Base-by-base conservation (phyloP, 2,329 filamentous ascomycete genomes). In the Zymoseptoria ardabiliae region DNA sequence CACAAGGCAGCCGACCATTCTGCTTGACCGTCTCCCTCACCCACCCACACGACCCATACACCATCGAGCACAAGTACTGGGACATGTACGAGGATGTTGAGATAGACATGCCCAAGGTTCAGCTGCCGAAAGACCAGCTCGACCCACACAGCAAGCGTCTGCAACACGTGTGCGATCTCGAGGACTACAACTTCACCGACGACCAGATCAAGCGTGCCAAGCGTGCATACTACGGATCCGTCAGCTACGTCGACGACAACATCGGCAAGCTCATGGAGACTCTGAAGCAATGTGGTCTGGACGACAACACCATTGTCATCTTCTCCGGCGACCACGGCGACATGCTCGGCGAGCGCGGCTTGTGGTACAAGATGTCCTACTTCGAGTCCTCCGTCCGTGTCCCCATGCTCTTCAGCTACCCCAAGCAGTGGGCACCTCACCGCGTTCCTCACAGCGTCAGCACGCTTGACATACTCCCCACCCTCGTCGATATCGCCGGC, bases 301-400 rank as follows among this genome's bases (percentile, higher is more conserved):
- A 87, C 61, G 85, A 96, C 35, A 85, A 96, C 75, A 97, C 92
- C 11, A 91, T 96, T 68, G 81, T 97, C 68, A 86, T 97, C 65
- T 97, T 97, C 77, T 92, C 88, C 60, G 91, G 92, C 51, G 92
- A 97, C 72, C 92, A 97, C 71, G 92, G 92, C 58, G 92, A 97
- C 75, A 97, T 97, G 92, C 83, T 97, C 7, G 92, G 92, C 60
- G 92, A 97, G 79, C 86, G 91, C 56, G 89, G 89, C 5, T 79
- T 97, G 53, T 97, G 92, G 92, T 92, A 96, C 80, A 97, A 97
- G 82, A 97, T 97, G 92, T 91, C 85, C 71, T 97, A 94, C 82
- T 96, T 91, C 69, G 92, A 97, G 81, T 87, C 87, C 49, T 96
- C 91, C 11, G 90, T 91, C 52, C 88, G 92, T 25, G 92, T 97